phyloP scores from a whole-genome alignment of 441 rosid genomes.

The Mallotus japonicus region DNA sequence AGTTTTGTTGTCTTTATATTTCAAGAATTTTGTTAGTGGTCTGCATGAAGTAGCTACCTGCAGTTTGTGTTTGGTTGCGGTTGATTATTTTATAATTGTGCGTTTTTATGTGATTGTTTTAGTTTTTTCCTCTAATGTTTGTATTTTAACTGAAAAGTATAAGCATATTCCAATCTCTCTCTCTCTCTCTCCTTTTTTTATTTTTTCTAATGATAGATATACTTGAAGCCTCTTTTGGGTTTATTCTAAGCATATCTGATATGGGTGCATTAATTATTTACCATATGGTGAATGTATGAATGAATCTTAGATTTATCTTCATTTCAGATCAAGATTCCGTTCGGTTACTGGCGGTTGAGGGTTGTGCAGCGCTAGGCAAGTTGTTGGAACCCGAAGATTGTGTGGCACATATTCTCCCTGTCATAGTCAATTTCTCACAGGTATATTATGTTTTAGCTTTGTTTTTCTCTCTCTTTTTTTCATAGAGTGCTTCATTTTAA shows the following conservation, averaged over 20 bases:
- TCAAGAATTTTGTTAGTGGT: constrained; percentile 1
- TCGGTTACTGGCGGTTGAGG: constrained; percentile 94
- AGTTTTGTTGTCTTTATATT: neutral
- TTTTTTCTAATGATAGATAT: too few species aligned
- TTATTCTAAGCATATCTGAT: constrained; percentile 4
- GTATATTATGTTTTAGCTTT: constrained; percentile 31
- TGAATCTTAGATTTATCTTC: constrained; percentile 18
- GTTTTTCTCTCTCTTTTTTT: neutral
- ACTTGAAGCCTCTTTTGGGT: neutral
- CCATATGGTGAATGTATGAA: neutral
- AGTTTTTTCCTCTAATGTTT: neutral
- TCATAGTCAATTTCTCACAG: constrained; percentile 88
- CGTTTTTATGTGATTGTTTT: neutral
- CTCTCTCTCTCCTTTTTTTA: neutral
- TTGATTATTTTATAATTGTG: constrained; percentile 2
- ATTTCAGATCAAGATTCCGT: constrained; percentile 93
- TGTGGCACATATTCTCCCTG: constrained; percentile 77
- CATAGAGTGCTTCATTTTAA: neutral
- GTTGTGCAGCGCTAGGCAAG: constrained; percentile 90
- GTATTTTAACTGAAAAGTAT: neutral
- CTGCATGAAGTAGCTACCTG: neutral
- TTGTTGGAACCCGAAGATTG: constrained; percentile 91
- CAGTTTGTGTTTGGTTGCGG: neutral
- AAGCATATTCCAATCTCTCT: neutral
- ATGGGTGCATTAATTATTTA: neutral